Conservation (phyloP, 2,329 filamentous ascomycete species). For the Talaromyces marneffei region DNA sequence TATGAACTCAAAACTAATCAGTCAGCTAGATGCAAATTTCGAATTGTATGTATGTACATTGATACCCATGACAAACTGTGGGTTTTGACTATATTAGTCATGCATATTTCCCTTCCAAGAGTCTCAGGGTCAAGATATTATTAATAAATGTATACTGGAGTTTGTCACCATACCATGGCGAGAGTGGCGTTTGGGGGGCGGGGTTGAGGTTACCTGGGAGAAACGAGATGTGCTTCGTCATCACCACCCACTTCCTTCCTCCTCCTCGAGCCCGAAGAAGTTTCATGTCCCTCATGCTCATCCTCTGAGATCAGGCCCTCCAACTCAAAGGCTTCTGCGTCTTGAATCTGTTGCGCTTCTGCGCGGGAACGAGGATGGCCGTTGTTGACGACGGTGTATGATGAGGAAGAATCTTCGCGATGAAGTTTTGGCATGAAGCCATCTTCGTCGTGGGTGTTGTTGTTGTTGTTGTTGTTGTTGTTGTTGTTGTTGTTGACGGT, state of each 20-base stretch:
- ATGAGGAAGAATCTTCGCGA: conserved; percentile 14
- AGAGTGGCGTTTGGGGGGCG: neutral
- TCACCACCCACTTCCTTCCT: conserved; percentile 27
- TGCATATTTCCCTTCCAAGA: neutral
- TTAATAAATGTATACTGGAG: neutral
- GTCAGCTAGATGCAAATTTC: neutral
- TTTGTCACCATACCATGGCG: neutral
- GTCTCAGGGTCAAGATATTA: neutral
- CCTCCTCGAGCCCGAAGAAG: neutral
- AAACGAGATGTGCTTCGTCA: conserved; percentile 22
- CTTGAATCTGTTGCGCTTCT: conserved; percentile 54
- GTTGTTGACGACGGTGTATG: conserved; percentile 37
- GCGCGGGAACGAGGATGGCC: conserved; percentile 39
- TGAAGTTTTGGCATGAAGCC: conserved; percentile 6
- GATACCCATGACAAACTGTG: neutral
- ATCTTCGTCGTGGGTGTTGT: conserved; percentile 8
- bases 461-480: conserved; percentile 14
- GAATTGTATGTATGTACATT: neutral
- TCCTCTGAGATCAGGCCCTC: conserved; percentile 86
- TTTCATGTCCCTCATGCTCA: conserved; percentile 40
- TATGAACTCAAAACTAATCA: neutral
- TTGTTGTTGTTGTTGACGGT: too few species aligned
- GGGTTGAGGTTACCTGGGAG: neutral
- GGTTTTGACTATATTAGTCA: neutral
- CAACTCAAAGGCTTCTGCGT: conserved; percentile 90